These are phyloP conservation scores for Paramyrothecium sp. DNA, from an alignment of 2,329 filamentous ascomycete genomes.

Conservation along the genomic window DNA sequence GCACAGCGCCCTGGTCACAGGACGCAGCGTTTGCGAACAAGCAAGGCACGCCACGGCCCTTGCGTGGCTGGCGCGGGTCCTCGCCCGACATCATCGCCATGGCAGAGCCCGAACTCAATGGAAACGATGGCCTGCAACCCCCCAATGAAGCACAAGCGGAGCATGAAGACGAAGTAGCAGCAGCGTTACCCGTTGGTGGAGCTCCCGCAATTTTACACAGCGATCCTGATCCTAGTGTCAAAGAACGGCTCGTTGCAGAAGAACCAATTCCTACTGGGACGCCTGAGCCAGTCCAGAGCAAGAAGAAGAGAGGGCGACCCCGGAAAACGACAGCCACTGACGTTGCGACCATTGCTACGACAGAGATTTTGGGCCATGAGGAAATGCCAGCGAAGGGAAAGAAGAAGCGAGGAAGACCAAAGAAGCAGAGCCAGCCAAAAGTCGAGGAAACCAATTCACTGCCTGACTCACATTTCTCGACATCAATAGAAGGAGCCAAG, in stretches of 20 bases:
- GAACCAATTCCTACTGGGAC: conserved; percentile 10
- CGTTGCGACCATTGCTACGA: conserved; percentile 8
- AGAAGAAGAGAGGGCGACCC: conserved; percentile 29
- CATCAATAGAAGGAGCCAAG: not conserved
- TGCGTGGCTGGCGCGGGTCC: not conserved
- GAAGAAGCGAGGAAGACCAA: conserved; percentile 42
- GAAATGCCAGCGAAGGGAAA: conserved; percentile 16
- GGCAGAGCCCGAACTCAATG: not conserved
- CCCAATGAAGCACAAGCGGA: not conserved
- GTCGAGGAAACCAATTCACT: too few relatives aligned
- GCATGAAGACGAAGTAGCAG: not conserved
- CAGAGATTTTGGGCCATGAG: conserved; percentile 4
- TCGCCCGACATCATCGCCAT: not conserved
- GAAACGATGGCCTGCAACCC: not conserved
- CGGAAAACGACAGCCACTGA: conserved; percentile 20
- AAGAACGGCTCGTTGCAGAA: conserved; percentile 3
- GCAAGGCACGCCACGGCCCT: not conserved
- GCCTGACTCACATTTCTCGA: not conserved
- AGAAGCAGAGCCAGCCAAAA: conserved; percentile 27
- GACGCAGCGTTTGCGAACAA: not conserved
- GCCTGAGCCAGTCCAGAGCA: conserved; percentile 16
- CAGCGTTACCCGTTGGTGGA: too few relatives aligned
- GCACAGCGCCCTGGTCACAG: not conserved
- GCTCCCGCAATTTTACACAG: too few relatives aligned
- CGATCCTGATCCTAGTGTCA: too few relatives aligned